These are phyloP conservation scores for Epichloe brachyelytri DNA, from an alignment of 2,329 filamentous ascomycete species.

Conservation along the genomic window DNA sequence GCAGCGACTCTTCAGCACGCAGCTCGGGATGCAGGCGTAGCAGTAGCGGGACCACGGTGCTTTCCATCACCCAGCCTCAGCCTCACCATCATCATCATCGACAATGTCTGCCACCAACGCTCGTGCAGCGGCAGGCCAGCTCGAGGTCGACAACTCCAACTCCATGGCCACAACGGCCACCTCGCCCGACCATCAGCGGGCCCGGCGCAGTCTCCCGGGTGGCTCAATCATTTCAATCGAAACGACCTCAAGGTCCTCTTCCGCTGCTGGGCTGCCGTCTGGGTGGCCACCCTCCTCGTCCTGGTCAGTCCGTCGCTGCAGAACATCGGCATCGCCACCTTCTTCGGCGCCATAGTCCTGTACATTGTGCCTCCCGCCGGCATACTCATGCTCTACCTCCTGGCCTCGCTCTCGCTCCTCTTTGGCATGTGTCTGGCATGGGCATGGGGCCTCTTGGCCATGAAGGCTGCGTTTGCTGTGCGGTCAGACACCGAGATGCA, in stretches of 20 bases:
- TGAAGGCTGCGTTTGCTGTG: constrained; percentile 33
- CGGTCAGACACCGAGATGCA: constrained; percentile 26
- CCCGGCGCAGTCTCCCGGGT: constrained; percentile 11
- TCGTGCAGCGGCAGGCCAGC: not conserved
- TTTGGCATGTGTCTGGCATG: constrained; percentile 34
- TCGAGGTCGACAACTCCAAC: not conserved
- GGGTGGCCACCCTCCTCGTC: constrained; percentile 32
- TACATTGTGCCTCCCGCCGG: constrained; percentile 32
- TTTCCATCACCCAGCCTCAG: no score
- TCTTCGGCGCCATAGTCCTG: constrained; percentile 29
- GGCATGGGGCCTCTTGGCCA: constrained; percentile 35
- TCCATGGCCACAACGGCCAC: not conserved
- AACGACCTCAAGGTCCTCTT: constrained; percentile 33
- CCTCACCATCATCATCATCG: no score
- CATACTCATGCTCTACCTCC: constrained; percentile 32
- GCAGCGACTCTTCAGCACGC: no score
- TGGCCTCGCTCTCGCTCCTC: constrained; percentile 28
- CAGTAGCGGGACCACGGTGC: no score
- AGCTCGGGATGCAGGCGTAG: no score
- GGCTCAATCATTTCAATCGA: constrained; percentile 32
- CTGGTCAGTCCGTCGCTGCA: constrained; percentile 30
- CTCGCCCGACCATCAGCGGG: not conserved
- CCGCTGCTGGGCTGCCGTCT: constrained; percentile 32
- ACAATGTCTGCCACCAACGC: not conserved
- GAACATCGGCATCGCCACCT: constrained; percentile 29